Base-by-base conservation (phyloP, 2,329 filamentous ascomycete species). In the Curvularia lunata region DNA sequence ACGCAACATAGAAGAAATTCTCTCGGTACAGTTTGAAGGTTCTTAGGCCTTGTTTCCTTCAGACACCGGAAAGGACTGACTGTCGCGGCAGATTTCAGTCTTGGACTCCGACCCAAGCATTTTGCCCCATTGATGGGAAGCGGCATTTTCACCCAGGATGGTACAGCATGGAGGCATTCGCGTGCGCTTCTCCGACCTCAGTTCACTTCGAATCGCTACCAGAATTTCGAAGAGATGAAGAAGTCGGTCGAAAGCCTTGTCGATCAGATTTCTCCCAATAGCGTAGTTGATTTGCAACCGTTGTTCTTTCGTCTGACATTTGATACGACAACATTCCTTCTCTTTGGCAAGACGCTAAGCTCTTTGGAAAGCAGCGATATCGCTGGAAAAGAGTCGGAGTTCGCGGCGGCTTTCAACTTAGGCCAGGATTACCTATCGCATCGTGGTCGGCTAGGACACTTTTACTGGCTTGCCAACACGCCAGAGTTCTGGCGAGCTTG, bases 251-350 rank as follows among this genome's bases (percentile, higher is more conserved):
- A 60, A 2, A 50, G 45, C 30, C 28, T 73, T 7, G 18, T 54
- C 18, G 40, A 7, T 52, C 47, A 13, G 46, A 61, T 8, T 61
- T 42, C 40, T 18, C 43, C 23, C 48, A 62, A 16, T 68, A 67
- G 62, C 63, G 47, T 68, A 1, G 65, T 66, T 3, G 75, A 79
- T 58, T 55, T 80, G 0, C 70, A 78, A 50, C 73, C 75, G 0
- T 61, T 78, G 0, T 79, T 80, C 50, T 77, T 78, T 56, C 64
- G 69, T n/a, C 58, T 77, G 21, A 79, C 75, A 2, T 58, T 79
- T 10, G 74, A 77, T 32, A 74, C 73, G 0, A 70, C 75, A 0
- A 76, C 70, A 0, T 66, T 70, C 21, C 65, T 77, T 9, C 66
- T 77, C n/a, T 77, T 77, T 30, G 75, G 76, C 4, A 63, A 72